phyloP scores from a whole-genome alignment of 2,329 filamentous ascomycete genomes.

The Talaromyces sp. region DNA sequence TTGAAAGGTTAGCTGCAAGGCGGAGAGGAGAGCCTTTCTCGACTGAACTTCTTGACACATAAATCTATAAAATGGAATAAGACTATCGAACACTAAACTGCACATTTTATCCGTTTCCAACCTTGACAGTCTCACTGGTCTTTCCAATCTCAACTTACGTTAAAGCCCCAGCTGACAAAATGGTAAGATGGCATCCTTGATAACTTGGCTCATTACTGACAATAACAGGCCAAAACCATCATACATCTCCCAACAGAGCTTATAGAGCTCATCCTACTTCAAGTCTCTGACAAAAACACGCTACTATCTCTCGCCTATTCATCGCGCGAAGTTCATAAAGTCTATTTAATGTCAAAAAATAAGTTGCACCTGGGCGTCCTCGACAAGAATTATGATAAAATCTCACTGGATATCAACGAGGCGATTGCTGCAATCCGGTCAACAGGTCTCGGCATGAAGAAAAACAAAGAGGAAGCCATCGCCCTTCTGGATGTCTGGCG shows the following conservation, averaged over 20 bases:
- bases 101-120: too few relatives aligned
- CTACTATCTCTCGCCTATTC: background rate
- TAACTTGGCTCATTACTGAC: background rate
- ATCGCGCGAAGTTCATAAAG: background rate
- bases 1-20: too few relatives aligned
- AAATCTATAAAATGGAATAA: background rate
- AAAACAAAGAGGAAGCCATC: background rate
- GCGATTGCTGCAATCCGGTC: background rate
- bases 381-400: background rate
- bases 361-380: background rate
- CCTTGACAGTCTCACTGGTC: too few relatives aligned
- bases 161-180: background rate
- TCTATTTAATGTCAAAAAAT: background rate
- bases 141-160: too few relatives aligned
- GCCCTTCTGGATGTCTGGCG: background rate
- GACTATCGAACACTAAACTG: background rate
- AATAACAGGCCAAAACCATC: background rate
- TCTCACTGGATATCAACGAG: background rate
- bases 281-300: background rate
- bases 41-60: background rate
- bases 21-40: background rate
- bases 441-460: background rate
- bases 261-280: background rate
- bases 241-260: background rate
- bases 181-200: background rate